Evolutionary conservation across 1,139 yeast genomes (phyloP).

Genomic region (Blastobotrys ciferrii): DNA sequence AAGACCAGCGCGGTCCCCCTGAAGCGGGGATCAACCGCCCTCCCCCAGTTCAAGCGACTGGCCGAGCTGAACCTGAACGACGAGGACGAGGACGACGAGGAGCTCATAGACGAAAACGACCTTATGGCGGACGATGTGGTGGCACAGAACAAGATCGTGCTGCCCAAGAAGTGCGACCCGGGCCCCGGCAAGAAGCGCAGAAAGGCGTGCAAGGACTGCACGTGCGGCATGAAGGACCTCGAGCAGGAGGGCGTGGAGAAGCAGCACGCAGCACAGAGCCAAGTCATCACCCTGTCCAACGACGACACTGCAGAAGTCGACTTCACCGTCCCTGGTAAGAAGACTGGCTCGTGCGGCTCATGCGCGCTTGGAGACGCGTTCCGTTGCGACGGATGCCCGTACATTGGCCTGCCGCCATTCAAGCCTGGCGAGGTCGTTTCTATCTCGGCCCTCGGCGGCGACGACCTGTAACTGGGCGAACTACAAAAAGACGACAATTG

Average conservation of each 20-base stretch:
- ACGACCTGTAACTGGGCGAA: conserved; percentile 32
- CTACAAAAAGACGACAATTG: background rate
- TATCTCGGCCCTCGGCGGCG: conserved; percentile 34
- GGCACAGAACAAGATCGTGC: conserved; percentile 40
- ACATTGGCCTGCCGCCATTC: conserved; percentile 93
- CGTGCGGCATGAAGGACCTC: conserved; percentile 89
- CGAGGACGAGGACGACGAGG: conserved; percentile 47
- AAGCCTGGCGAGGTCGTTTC: conserved; percentile 81
- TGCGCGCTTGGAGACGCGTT: conserved; percentile 98
- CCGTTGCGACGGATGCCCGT: conserved; percentile 98
- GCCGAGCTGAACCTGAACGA: conserved; percentile 40
- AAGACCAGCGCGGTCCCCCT: conserved; percentile 8
- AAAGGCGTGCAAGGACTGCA: conserved; percentile 88
- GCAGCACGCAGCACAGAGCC: conserved; percentile 28
- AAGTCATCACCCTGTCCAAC: conserved; percentile 54
- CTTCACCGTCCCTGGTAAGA: conserved; percentile 89
- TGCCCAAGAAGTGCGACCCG: conserved; percentile 43
- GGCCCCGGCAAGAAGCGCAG: conserved; percentile 52
- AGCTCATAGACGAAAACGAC: conserved; percentile 47
- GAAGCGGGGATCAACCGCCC: conserved; percentile 6
- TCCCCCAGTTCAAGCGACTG: conserved; percentile 26
- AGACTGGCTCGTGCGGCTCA: conserved; percentile 90
- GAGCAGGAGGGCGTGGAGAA: conserved; percentile 42
- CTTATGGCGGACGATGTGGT: conserved; percentile 42
- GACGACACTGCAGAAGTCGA: conserved; percentile 79